Evolutionary conservation across 2,329 filamentous ascomycete genomes (phyloP), one percentile per base, ranked within the genome.

Genomic region (Fusarium stilboides): DNA sequence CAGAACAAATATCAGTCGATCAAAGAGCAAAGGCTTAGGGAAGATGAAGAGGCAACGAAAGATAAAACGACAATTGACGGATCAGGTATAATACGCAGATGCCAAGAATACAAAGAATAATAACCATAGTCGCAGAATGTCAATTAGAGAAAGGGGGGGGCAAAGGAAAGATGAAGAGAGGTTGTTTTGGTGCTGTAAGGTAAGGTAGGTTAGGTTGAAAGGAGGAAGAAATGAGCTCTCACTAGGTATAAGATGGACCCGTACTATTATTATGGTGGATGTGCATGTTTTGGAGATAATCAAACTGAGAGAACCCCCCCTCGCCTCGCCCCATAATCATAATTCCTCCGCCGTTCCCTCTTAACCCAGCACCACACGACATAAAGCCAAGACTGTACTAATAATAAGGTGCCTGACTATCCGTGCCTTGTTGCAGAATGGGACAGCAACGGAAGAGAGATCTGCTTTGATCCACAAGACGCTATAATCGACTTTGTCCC

Each of bases 61-160:
- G 52, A 55, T 57, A 57, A 43, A 71, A 62, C 14, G 68, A 71
- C 45, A 59, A 62, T 57, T 69, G 63, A 51, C 64, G 55, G 37
- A 67, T 54, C 33, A 70, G 57, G 62, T 69, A 69, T 14, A 69
- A 42, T 42, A 62, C 45, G 40, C 49, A 69, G 43, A 70, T 57
- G 44, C 57, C 63, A 53, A 69, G 66, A 36, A 69, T 44, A 42
- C 57, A 69, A 53, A 69, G 57, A 67, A 69, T 63, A 70, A 67
- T 45, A 53, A 69, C 57, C 66, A 69, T 69, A 69, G 62, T 69
- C 66, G 62, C 57, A 54, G 50, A 26, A 52, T 45, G 17, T n/a
- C 36, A 47, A 22, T 49, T 33, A 65, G 52, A 36, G 20, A 22
- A n/a, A 20, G 24, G 39, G 37, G 37, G 45, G 22, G 24, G 33